Percentiles rank a stretch among this genome's conserved stretches.
These are phyloP conservation scores for Biscogniauxia mediterranea DNA, from an alignment of 2,329 filamentous ascomycete species.

Conservation along the genomic window DNA sequence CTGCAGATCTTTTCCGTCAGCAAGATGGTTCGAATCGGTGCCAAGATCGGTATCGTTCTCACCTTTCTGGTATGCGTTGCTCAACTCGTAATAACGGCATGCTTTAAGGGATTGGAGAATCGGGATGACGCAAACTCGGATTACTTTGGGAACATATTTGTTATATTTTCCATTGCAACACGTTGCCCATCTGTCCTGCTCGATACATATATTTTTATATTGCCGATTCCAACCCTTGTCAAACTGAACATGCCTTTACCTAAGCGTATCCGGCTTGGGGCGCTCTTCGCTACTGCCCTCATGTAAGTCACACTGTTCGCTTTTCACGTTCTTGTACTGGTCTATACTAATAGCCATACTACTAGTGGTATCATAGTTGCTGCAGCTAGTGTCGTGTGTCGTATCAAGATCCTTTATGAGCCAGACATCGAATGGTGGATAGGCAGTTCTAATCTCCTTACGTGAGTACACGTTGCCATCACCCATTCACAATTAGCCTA, in stretches of 20 bases:
- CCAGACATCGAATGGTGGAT: too few relatives aligned
- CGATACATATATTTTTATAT: constrained; percentile 18
- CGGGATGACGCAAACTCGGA: constrained; percentile 3
- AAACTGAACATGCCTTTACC: constrained; percentile 7
- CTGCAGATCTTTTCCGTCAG: constrained; percentile 16
- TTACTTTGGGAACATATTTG: not conserved
- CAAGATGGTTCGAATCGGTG: constrained; percentile 4
- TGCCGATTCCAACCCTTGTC: constrained; percentile 13
- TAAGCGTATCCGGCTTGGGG: constrained; percentile 9
- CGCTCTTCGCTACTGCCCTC: constrained; percentile 16
- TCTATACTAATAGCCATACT: not conserved
- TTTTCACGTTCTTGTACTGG: not conserved
- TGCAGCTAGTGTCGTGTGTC: too few relatives aligned
- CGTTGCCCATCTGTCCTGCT: constrained; percentile 8
- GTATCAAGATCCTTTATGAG: too few relatives aligned
- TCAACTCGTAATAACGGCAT: constrained; percentile 5
- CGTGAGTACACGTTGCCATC: not conserved
- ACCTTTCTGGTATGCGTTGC: constrained; percentile 11
- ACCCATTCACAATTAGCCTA: not conserved
- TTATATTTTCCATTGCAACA: not conserved
- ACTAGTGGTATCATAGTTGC: constrained; percentile 2
- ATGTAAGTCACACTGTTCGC: constrained; percentile 3
- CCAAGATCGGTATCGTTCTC: constrained; percentile 16
- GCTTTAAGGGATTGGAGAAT: constrained; percentile 6
- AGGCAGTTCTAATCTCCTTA: too few relatives aligned